Conservation (phyloP, 2,329 filamentous ascomycete genomes). For the Ceratocystis huliohia region DNA sequence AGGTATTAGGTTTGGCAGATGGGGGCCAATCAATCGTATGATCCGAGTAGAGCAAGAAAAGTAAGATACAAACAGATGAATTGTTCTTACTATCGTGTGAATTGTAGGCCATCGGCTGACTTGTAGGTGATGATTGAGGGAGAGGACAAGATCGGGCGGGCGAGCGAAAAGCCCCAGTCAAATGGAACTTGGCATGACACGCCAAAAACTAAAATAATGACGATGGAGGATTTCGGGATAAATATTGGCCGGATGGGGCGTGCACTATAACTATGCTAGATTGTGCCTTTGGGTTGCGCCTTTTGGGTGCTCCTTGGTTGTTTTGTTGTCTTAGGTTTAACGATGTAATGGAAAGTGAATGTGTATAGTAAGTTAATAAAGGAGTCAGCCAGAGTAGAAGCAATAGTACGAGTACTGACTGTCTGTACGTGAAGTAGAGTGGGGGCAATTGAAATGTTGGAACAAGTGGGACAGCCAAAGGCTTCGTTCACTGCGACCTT, state of each 20-base stretch:
- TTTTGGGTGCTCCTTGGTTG: no score
- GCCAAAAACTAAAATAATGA: conserved; percentile 6
- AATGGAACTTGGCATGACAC: not conserved
- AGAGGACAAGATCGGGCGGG: not conserved
- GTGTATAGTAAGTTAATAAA: no score
- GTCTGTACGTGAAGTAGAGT: no score
- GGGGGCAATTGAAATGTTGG: not conserved
- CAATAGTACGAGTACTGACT: not conserved
- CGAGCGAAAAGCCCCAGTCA: not conserved
- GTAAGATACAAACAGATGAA: no score
- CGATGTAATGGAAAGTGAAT: not conserved
- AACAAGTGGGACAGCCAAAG: not conserved
- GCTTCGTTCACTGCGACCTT: conserved; percentile 3
- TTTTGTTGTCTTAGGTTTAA: not conserved
- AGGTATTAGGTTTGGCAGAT: not conserved
- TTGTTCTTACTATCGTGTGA: no score
- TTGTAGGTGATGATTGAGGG: no score
- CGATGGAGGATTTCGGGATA: conserved; percentile 9
- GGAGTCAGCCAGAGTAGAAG: not conserved
- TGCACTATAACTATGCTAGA: conserved; percentile 3
- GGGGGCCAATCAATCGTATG: not conserved
- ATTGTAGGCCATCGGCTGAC: no score
- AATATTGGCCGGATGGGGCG: conserved; percentile 8
- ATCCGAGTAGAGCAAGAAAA: not conserved
- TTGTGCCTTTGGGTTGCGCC: no score